These are phyloP conservation scores for Trichodelitschia bisporula DNA, from an alignment of 495 filamentous ascomycete species.

Conservation along the genomic window DNA sequence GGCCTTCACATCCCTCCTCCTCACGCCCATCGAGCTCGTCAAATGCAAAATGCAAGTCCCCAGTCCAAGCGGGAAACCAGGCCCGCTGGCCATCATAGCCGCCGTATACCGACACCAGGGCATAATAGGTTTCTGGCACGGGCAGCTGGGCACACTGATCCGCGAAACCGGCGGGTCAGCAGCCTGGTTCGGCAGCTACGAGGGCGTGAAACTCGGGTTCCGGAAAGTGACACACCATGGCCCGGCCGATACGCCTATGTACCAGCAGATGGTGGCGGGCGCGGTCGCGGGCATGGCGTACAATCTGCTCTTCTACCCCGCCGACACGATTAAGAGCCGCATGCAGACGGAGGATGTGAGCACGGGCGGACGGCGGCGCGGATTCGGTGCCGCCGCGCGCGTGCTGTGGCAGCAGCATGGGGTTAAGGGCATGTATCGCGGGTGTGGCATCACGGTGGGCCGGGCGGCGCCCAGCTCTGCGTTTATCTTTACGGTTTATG, in stretches of 20 bases:
- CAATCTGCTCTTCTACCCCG: slow-evolving; percentile 91
- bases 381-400: slow-evolving; percentile 43
- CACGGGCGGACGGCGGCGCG: slow-evolving; percentile 16
- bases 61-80: slow-evolving; percentile 10
- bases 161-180: slow-evolving; percentile 82
- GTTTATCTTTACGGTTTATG: slow-evolving; percentile 87
- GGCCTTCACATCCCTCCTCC: slow-evolving; percentile 68
- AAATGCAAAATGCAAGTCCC: slow-evolving; percentile 97
- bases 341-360: slow-evolving; percentile 76
- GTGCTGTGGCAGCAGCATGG: slow-evolving; percentile 62
- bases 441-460: slow-evolving; percentile 79
- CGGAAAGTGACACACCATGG: slow-evolving; percentile 2
- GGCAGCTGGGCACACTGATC: slow-evolving; percentile 78
- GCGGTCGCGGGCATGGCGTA: slow-evolving; percentile 81
- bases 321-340: slow-evolving; percentile 85
- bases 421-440: slow-evolving; percentile 64
- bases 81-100: slow-evolving; percentile 36
- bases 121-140: slow-evolving; percentile 74
- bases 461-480: slow-evolving; percentile 84
- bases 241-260: slow-evolving; percentile 15
- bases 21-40: slow-evolving; percentile 90
- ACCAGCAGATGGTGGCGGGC: slow-evolving; percentile 67
- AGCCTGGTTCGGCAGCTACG: slow-evolving; percentile 90
- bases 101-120: slow-evolving; percentile 64
- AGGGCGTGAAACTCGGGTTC: slow-evolving; percentile 49